phyloP scores from a whole-genome alignment of 2,329 filamentous ascomycete species.

The Aspergillus latus region DNA sequence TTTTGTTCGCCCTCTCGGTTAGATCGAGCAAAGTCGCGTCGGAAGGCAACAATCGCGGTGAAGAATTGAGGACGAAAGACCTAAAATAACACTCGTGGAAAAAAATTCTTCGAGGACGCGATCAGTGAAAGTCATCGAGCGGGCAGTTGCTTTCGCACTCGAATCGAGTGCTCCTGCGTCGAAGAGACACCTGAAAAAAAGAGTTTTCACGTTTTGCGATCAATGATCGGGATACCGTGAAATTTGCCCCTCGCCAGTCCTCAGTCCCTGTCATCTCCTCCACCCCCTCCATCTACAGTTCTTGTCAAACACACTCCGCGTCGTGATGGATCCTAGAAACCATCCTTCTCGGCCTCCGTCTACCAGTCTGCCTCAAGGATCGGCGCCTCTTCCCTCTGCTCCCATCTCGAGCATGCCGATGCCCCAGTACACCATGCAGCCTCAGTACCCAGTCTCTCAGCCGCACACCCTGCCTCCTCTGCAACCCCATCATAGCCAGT shows the following conservation, averaged over 20 bases:
- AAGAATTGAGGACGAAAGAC: conserved; percentile 17
- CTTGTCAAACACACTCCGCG: conserved; percentile 19
- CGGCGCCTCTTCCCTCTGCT: conserved; percentile 46
- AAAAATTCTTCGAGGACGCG: conserved; percentile 16
- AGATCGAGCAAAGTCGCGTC: conserved; percentile 12
- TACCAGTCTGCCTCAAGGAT: conserved; percentile 46
- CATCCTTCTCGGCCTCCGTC: conserved; percentile 47
- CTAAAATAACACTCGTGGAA: conserved; percentile 7
- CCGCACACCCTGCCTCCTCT: conserved; percentile 48
- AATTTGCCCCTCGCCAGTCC: conserved; percentile 19
- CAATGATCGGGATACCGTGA: conserved; percentile 40
- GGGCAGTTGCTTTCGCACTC: conserved; percentile 14
- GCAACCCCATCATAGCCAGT: conserved; percentile 47
- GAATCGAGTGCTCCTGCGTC: conserved; percentile 14
- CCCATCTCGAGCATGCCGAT: conserved; percentile 48
- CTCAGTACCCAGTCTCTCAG: conserved; percentile 45
- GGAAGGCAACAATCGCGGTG: conserved; percentile 14
- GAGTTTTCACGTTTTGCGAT: conserved; percentile 26
- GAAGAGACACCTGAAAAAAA: conserved; percentile 17
- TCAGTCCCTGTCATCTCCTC: conserved; percentile 17
- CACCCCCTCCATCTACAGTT: conserved; percentile 10
- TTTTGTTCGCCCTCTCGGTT: conserved; percentile 20
- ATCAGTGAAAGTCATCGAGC: conserved; percentile 15
- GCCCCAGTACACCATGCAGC: conserved; percentile 50
- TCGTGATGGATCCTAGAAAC: conserved; percentile 45